phyloP scores from a whole-genome alignment of 345 rosid genomes.

The Populus simonii region DNA sequence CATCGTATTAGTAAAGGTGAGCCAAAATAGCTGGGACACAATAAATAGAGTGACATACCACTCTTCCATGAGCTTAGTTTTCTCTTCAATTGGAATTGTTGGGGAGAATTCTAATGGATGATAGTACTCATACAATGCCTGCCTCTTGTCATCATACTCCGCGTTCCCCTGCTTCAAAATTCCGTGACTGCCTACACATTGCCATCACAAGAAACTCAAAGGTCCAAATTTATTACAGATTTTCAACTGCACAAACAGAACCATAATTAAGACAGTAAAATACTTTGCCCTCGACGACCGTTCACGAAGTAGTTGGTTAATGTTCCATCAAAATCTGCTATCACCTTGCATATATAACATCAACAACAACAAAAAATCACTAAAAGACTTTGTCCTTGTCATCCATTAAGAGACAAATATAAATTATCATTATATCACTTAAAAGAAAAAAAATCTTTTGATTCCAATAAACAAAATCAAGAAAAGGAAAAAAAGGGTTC shows the following conservation, averaged over 20 bases:
- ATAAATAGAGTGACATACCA: slow-evolving; percentile 41
- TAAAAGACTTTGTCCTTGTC: neutral
- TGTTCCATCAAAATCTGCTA: slow-evolving; percentile 88
- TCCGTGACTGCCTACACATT: slow-evolving; percentile 65
- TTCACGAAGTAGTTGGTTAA: slow-evolving; percentile 59
- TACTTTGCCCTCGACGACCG: slow-evolving; percentile 70
- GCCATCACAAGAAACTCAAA: neutral
- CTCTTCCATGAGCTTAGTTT: slow-evolving; percentile 92
- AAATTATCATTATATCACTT: neutral
- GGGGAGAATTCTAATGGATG: slow-evolving; percentile 80
- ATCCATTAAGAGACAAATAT: neutral
- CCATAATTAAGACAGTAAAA: neutral
- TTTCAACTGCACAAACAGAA: neutral
- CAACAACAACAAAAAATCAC: neutral
- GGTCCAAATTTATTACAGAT: neutral
- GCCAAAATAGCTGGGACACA: neutral
- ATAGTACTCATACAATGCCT: slow-evolving; percentile 59
- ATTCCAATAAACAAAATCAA: neutral
- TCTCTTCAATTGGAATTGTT: slow-evolving; percentile 61
- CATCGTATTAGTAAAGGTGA: neutral
- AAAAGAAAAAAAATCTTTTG: neutral
- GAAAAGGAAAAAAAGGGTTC: neutral
- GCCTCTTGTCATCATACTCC: slow-evolving; percentile 70
- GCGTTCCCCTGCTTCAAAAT: slow-evolving; percentile 75
- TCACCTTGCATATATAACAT: slow-evolving; percentile 33